Conservation (phyloP, 2,329 filamentous ascomycete genomes). For the Colletotrichum sp. region DNA sequence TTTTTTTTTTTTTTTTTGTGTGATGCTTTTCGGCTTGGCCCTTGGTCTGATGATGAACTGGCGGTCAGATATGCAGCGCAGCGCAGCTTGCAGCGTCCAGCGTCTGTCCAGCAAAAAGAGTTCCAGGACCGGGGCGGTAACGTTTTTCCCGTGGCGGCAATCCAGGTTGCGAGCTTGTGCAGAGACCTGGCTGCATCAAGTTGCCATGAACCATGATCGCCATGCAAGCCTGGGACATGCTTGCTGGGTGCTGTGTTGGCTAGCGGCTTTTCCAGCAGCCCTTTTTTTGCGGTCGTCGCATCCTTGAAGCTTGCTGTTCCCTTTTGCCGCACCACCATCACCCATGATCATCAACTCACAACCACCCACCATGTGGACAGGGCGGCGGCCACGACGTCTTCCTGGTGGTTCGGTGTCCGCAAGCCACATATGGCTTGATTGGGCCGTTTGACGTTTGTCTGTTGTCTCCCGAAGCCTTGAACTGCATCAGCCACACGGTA, state of each 20-base stretch:
- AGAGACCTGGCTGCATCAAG: slow-evolving; percentile 32
- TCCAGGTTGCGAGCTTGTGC: slow-evolving; percentile 23
- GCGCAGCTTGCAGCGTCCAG: slow-evolving; percentile 27
- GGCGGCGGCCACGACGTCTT: background rate
- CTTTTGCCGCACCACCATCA: slow-evolving; percentile 7
- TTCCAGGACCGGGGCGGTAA: slow-evolving; percentile 28
- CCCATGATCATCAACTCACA: background rate
- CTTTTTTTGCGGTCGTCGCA: background rate
- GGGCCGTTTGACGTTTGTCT: background rate
- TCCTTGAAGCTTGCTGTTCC: background rate
- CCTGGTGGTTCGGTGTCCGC: background rate
- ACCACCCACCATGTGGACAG: background rate
- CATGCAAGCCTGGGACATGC: slow-evolving; percentile 23
- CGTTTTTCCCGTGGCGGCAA: slow-evolving; percentile 28
- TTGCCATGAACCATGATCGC: slow-evolving; percentile 47
- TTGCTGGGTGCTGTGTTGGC: slow-evolving; percentile 17
- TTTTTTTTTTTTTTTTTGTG: background rate
- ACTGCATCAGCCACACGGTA: background rate
- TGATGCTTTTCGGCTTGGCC: slow-evolving; percentile 5
- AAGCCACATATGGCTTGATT: slow-evolving; percentile 15
- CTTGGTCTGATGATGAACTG: slow-evolving; percentile 45
- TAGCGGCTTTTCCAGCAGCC: slow-evolving; percentile 13
- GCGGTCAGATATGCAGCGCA: slow-evolving; percentile 48
- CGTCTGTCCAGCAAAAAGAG: slow-evolving; percentile 12
- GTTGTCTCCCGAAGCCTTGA: slow-evolving; percentile 4